Conservation (phyloP, 371 early-diverging fungal species). For the Mucor piriformis region DNA sequence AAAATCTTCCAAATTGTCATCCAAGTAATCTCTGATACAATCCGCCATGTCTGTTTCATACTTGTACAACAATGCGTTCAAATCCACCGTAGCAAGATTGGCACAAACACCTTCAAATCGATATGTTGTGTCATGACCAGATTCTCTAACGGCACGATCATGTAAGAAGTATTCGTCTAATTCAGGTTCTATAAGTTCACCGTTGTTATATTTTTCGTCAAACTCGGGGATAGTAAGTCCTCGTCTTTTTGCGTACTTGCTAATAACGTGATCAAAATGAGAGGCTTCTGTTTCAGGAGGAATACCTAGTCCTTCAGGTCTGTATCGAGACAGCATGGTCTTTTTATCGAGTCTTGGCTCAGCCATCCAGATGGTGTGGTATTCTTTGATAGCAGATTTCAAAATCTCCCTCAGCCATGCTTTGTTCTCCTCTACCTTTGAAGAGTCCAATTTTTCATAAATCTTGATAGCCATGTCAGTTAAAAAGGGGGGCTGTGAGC, state of each 20-base stretch:
- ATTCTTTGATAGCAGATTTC: constrained; percentile 88
- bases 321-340: constrained; percentile 79
- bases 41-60: constrained; percentile 89
- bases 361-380: constrained; percentile 86
- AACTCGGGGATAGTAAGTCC: constrained; percentile 71
- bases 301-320: constrained; percentile 87
- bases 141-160: constrained; percentile 94
- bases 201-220: constrained; percentile 64
- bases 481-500: constrained; percentile 96
- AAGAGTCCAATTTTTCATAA: constrained; percentile 54
- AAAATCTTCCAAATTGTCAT: constrained; percentile 53
- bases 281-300: constrained; percentile 95
- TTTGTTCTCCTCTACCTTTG: constrained; percentile 55
- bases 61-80: constrained; percentile 88
- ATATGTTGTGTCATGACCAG: constrained; percentile 95
- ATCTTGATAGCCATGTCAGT: constrained; percentile 90
- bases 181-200: constrained; percentile 70
- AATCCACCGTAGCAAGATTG: constrained; percentile 85
- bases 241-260: constrained; percentile 73
- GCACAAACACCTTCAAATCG: constrained; percentile 89
- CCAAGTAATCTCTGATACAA: constrained; percentile 64
- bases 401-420: constrained; percentile 77
- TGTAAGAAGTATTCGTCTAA: constrained; percentile 93
- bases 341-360: constrained; percentile 73
- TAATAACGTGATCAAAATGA: constrained; percentile 87